Evolutionary conservation across 768 basidiomycete genomes (phyloP).

Genomic region (Podaxis rugospora): DNA sequence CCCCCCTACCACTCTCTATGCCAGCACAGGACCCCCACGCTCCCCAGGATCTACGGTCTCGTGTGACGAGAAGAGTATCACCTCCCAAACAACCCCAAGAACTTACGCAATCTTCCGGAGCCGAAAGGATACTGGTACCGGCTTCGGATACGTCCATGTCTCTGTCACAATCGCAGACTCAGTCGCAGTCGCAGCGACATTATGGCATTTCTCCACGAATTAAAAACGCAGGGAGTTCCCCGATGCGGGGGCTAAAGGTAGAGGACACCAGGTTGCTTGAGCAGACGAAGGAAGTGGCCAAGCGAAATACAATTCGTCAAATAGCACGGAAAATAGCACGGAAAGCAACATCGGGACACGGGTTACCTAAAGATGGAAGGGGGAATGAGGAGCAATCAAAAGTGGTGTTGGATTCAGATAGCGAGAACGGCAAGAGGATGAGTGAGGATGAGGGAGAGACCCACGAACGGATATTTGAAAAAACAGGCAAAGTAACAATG

Average conservation of each 20-base stretch:
- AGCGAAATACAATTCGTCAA: neutral
- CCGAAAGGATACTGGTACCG: constrained; percentile 45
- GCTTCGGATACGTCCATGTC: constrained; percentile 50
- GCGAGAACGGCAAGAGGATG: neutral
- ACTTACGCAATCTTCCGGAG: constrained; percentile 25
- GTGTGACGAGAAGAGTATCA: constrained; percentile 41
- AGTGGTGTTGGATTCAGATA: neutral
- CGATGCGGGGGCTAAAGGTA: constrained; percentile 1
- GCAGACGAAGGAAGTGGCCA: neutral
- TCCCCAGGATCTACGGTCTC: constrained; percentile 15
- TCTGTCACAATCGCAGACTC: constrained; percentile 30
- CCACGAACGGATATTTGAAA: neutral
- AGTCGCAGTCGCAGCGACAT: constrained; percentile 17
- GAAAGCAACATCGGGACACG: no score
- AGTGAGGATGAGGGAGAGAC: neutral
- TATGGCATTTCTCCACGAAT: neutral
- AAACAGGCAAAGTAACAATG: neutral
- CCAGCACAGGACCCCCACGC: neutral
- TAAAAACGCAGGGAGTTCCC: neutral
- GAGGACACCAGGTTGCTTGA: neutral
- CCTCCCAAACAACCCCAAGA: constrained; percentile 34
- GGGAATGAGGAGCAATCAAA: neutral
- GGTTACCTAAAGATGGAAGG: no score
- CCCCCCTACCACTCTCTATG: neutral
- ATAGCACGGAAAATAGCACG: neutral